These are phyloP conservation scores for Lachnellula occidentalis DNA, from an alignment of 2,329 filamentous ascomycete genomes.

Conservation along the genomic window DNA sequence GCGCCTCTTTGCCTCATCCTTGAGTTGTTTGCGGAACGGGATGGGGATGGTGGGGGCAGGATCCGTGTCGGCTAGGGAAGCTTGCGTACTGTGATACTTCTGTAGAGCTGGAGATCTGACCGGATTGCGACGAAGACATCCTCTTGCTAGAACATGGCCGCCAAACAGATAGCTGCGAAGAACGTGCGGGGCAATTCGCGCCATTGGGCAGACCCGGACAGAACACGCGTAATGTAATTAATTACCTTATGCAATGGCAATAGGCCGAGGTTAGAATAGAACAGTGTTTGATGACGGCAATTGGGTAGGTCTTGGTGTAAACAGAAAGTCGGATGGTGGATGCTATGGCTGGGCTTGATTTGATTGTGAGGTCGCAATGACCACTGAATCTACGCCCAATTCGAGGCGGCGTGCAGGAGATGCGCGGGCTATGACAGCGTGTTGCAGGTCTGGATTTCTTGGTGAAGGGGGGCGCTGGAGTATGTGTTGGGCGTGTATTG, in stretches of 20 bases:
- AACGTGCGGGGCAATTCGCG: constrained; percentile 20
- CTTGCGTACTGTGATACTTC: constrained; percentile 13
- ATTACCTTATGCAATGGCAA: background rate
- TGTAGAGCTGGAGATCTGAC: background rate
- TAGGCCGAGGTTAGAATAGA: constrained; percentile 1
- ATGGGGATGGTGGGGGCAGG: constrained; percentile 12
- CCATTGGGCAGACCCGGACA: constrained; percentile 19
- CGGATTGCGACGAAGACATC: constrained; percentile 24
- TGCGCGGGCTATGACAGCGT: constrained; percentile 2
- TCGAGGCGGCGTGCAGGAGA: constrained; percentile 13
- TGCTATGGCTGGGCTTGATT: background rate
- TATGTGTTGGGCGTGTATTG: constrained; percentile 27
- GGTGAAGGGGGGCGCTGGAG: background rate
- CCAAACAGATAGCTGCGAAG: constrained; percentile 29
- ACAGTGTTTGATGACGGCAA: too few species aligned
- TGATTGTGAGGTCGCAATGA: background rate
- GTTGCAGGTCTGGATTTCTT: background rate
- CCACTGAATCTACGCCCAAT: constrained; percentile 8
- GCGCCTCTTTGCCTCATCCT: constrained; percentile 55
- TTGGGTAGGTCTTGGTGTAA: background rate
- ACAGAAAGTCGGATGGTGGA: background rate
- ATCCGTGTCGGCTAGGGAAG: constrained; percentile 11
- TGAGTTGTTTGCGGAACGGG: constrained; percentile 66
- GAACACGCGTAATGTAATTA: background rate
- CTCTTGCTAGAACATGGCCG: constrained; percentile 21